Evolutionary conservation across 371 early-diverging fungal species (phyloP).

Genomic region (Capniomyces stellatus): DNA sequence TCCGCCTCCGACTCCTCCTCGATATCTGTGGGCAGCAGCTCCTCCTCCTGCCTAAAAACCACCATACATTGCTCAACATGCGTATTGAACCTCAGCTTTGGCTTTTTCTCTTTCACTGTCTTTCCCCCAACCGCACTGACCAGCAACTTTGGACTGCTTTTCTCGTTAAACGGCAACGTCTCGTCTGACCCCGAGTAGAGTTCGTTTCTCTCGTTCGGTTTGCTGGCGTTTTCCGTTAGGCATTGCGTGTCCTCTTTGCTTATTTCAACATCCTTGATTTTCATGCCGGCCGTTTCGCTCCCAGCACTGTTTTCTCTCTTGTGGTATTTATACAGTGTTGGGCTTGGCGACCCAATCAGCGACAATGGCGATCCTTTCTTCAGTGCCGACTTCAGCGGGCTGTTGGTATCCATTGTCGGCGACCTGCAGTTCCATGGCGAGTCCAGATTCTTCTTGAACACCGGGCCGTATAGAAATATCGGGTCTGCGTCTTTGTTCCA

Average conservation of each 20-base stretch:
- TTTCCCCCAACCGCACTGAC: too few species aligned
- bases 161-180: neutral
- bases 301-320: neutral
- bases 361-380: neutral
- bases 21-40: slow-evolving; percentile 22
- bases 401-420: neutral
- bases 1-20: neutral
- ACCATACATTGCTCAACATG: slow-evolving; percentile 27
- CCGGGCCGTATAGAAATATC: slow-evolving; percentile 22
- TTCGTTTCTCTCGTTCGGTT: too few species aligned
- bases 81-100: slow-evolving; percentile 22
- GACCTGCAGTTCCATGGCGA: slow-evolving; percentile 11
- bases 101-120: neutral
- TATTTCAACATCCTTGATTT: neutral
- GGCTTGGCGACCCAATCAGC: neutral
- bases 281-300: neutral
- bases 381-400: slow-evolving; percentile 1
- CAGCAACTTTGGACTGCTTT: slow-evolving; percentile 9
- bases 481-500: slow-evolving; percentile 27
- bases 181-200: neutral
- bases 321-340: neutral
- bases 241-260: too few species aligned
- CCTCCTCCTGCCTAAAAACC: slow-evolving; percentile 23
- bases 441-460: slow-evolving; percentile 15
- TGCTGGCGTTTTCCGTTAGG: too few species aligned